These are phyloP conservation scores for Fomitopsis pulvina DNA, from an alignment of 768 basidiomycete species.

Conservation along the genomic window DNA sequence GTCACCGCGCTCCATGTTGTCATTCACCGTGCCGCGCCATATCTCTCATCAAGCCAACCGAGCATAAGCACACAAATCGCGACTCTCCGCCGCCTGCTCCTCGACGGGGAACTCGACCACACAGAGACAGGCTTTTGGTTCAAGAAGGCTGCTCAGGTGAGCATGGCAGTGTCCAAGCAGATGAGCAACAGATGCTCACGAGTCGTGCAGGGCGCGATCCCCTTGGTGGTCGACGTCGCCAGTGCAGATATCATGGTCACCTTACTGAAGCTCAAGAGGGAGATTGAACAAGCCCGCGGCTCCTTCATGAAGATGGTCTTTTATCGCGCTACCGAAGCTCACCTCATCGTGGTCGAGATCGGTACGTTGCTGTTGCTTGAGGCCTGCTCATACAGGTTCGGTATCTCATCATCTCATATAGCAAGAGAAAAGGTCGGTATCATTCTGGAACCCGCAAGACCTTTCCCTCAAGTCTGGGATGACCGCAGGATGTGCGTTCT, in stretches of 20 bases:
- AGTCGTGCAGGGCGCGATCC: conserved; percentile 49
- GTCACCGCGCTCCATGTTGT: conserved; percentile 39
- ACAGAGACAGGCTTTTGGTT: conserved; percentile 29
- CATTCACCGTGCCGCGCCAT: conserved; percentile 26
- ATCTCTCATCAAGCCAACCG: not conserved
- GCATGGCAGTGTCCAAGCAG: conserved; percentile 9
- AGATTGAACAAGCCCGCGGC: conserved; percentile 45
- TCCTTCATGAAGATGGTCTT: conserved; percentile 50
- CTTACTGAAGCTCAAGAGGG: conserved; percentile 59
- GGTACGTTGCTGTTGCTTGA: conserved; percentile 18
- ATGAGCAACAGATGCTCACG: not conserved
- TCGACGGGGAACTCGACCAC: conserved; percentile 29
- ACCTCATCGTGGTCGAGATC: conserved; percentile 64
- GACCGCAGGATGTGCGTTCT: conserved; percentile 3
- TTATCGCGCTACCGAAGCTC: conserved; percentile 59
- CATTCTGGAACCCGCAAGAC: not conserved
- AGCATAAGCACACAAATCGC: conserved; percentile 83
- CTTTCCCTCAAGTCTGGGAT: conserved; percentile 6
- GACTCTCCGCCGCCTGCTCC: conserved; percentile 57
- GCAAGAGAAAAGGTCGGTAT: conserved; percentile 1
- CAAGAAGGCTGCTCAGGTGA: conserved; percentile 28
- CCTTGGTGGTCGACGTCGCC: conserved; percentile 67
- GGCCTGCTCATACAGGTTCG: not conserved
- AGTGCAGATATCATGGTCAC: conserved; percentile 82
- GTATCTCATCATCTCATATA: not conserved